These are phyloP conservation scores for Acanthamoeba quina DNA, from an alignment of 208 protist genomes.

Conservation along the genomic window DNA sequence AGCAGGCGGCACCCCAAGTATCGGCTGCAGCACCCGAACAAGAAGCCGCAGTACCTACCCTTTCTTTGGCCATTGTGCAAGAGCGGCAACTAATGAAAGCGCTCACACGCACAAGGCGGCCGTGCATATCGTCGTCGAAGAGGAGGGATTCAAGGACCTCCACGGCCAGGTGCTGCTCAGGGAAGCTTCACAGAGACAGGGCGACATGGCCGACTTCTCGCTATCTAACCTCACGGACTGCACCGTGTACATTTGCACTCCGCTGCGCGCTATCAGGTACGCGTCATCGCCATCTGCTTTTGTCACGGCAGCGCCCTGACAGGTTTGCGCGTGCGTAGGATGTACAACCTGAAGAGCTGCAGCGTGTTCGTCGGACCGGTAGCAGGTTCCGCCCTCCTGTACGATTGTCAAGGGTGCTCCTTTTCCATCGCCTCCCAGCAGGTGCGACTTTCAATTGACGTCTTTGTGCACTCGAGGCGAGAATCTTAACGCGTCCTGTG, in stretches of 20 bases:
- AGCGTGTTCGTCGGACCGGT: neutral
- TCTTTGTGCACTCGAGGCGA: neutral
- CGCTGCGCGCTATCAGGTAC: neutral
- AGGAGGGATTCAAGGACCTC: neutral
- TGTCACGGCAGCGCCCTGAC: neutral
- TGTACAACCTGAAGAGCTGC: conserved; percentile 32
- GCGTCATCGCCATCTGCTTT: neutral
- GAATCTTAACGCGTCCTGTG: neutral
- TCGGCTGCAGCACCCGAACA: neutral
- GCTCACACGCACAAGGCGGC: neutral
- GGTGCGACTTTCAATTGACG: neutral
- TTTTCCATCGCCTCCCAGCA: conserved; percentile 4
- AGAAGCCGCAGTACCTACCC: neutral
- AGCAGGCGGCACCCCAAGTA: neutral
- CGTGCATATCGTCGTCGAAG: neutral
- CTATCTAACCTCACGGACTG: conserved; percentile 14
- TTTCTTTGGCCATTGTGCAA: neutral
- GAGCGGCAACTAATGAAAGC: neutral
- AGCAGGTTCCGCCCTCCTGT: neutral
- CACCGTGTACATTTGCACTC: neutral
- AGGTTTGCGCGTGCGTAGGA: neutral
- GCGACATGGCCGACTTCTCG: neutral
- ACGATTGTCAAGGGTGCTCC: neutral
- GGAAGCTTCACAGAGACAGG: neutral
- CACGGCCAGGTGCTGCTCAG: neutral